These are phyloP conservation scores for Pythium scleroteichum DNA, from an alignment of 352 stramenopile genomes.

Conservation along the genomic window DNA sequence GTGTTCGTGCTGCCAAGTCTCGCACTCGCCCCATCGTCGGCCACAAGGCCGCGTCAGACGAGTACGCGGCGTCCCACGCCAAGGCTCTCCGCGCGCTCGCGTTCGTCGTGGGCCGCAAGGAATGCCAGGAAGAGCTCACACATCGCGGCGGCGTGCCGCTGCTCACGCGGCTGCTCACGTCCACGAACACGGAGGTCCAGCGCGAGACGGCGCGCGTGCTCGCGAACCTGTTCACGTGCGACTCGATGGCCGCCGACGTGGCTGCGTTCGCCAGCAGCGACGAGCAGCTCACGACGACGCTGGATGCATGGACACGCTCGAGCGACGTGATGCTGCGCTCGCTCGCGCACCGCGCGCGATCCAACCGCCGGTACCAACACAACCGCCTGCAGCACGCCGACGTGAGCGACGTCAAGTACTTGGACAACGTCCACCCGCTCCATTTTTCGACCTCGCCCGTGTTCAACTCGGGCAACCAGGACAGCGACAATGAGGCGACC, in stretches of 20 bases:
- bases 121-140: conserved; percentile 59
- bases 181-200: conserved; percentile 47
- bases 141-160: conserved; percentile 55
- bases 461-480: conserved; percentile 22
- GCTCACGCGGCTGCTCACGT: conserved; percentile 50
- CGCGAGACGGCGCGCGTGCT: conserved; percentile 61
- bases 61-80: conserved; percentile 53
- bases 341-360: conserved; percentile 53
- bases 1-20: conserved; percentile 57
- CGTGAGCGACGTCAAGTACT: conserved; percentile 49
- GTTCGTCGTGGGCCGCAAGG: conserved; percentile 51
- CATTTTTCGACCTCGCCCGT: conserved; percentile 43
- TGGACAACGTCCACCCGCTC: conserved; percentile 71
- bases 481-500: conserved; percentile 16
- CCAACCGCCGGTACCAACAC: conserved; percentile 58
- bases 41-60: conserved; percentile 22
- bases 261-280: conserved; percentile 41
- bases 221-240: conserved; percentile 65
- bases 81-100: conserved; percentile 60
- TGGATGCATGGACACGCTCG: conserved; percentile 49
- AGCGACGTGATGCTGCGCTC: conserved; percentile 51
- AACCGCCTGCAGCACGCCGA: conserved; percentile 27
- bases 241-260: conserved; percentile 41
- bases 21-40: conserved; percentile 59
- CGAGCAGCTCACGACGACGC: conserved; percentile 35